Base-by-base conservation (phyloP, 2,329 filamentous ascomycete species). In the Neofusicoccum umdonicola region DNA sequence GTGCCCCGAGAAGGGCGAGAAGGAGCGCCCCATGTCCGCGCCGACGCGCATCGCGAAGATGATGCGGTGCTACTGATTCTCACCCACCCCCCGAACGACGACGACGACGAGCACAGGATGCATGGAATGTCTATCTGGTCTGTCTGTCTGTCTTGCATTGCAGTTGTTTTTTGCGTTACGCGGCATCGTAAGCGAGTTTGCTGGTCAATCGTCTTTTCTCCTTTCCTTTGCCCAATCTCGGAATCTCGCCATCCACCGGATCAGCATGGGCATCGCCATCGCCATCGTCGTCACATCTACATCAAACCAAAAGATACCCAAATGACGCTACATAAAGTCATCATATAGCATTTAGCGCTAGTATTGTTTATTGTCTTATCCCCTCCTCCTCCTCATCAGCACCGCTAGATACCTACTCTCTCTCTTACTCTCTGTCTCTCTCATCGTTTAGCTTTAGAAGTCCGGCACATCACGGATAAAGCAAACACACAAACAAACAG, bases 281-380 rank as follows among this genome's bases (percentile, higher is more conserved):
- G 27, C 6, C 27, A 7, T 31, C 27, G 27, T 31, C 27, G 27
- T 31, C 27, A 31, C 27, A 31, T 31, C 9, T 22, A 47, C 42
- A 34, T 15, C 37, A 39, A 39, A 39, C 37, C 42, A 27, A 52
- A 65, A 61, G 63, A 65, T 65, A 65, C 63, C 63, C 63, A 61
- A 5, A 45, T 61, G 27, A 65, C 54, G 37, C 61, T 65, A 47
- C 15, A 8, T 19, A n/a, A 31, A 44, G 34, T 51, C 57, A 51
- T 35, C 17, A 9, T 15, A 44, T 61, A 42, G 63, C 54, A 52
- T 39, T 31, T 45, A 62, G 63, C 37, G 22, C 37, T 44, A 51
- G 22, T 42, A 45, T 22, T 60, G 44, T 51, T 51, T 65, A 60
- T 45, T 45, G 35, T 51, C 19, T 45, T 45, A 34, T 51, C 17